Percentiles rank a stretch among this genome's conserved stretches.
Conservation (phyloP, 2,329 filamentous ascomycete genomes). For the Fusarium sp. region DNA sequence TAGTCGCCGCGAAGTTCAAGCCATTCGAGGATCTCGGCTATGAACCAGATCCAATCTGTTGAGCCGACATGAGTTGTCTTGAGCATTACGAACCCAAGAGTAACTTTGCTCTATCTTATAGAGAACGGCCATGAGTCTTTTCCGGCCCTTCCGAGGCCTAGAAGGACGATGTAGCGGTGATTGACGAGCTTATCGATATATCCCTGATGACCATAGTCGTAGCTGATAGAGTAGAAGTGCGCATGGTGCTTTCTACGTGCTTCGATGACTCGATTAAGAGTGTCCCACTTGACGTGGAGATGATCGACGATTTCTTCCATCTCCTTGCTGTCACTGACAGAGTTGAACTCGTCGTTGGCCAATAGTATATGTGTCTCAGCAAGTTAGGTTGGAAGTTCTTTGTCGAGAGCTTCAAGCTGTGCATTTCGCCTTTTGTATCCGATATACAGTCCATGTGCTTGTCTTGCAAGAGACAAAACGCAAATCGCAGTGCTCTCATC, state of each 20-base stretch:
- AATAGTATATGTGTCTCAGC: slow-evolving; percentile 24
- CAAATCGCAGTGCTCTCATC: slow-evolving; percentile 24
- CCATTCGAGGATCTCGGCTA: slow-evolving; percentile 42
- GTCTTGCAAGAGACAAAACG: slow-evolving; percentile 46
- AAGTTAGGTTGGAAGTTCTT: slow-evolving; percentile 26
- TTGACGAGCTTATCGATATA: slow-evolving; percentile 45
- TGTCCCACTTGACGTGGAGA: slow-evolving; percentile 39
- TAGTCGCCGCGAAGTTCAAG: slow-evolving; percentile 34
- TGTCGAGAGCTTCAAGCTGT: slow-evolving; percentile 35
- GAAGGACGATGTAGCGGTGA: slow-evolving; percentile 31
- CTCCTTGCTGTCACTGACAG: slow-evolving; percentile 15
- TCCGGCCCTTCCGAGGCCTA: slow-evolving; percentile 34
- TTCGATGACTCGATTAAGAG: slow-evolving; percentile 42
- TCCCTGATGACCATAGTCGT: slow-evolving; percentile 44
- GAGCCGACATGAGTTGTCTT: slow-evolving; percentile 9
- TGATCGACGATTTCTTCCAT: slow-evolving; percentile 35
- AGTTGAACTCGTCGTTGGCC: slow-evolving; percentile 40
- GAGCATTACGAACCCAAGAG: not conserved
- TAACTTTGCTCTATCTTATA: slow-evolving; percentile 45
- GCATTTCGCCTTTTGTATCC: slow-evolving; percentile 46
- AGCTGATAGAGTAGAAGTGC: slow-evolving; percentile 41
- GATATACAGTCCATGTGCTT: slow-evolving; percentile 40
- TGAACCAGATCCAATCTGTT: slow-evolving; percentile 42
- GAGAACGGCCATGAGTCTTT: slow-evolving; percentile 32
- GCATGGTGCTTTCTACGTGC: slow-evolving; percentile 43